phyloP scores from a whole-genome alignment of 2,329 filamentous ascomycete genomes.

The Aureobasidium uvarum region DNA sequence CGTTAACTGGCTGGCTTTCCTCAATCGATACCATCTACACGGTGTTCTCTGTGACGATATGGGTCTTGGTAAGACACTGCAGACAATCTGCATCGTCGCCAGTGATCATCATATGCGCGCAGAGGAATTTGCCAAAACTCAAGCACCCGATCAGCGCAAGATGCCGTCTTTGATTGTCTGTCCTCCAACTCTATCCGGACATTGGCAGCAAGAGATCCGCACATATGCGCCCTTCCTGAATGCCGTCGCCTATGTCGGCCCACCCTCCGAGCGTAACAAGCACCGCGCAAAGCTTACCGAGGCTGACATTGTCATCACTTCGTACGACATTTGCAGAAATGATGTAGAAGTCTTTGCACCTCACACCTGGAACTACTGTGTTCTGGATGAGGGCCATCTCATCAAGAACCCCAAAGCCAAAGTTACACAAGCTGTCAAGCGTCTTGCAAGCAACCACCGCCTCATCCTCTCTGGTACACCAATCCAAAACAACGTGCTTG shows the following conservation, averaged over 20 bases:
- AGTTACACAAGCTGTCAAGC: slow-evolving; percentile 89
- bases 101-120: slow-evolving; percentile 94
- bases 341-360: slow-evolving; percentile 81
- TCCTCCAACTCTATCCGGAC: slow-evolving; percentile 90
- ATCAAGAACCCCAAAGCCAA: slow-evolving; percentile 99
- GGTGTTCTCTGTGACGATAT: slow-evolving; percentile 99
- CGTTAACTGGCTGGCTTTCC: slow-evolving; percentile 97
- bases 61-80: slow-evolving; percentile 96
- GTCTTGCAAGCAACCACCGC: slow-evolving; percentile 84
- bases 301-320: slow-evolving; percentile 93
- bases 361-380: slow-evolving; percentile 94
- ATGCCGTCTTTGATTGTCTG: slow-evolving; percentile 93
- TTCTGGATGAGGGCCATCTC: slow-evolving; percentile 93
- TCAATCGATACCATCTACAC: slow-evolving; percentile 96
- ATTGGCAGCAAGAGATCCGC: slow-evolving; percentile 98
- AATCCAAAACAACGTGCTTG: slow-evolving; percentile 96
- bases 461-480: slow-evolving; percentile 95
- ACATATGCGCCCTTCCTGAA: slow-evolving; percentile 92
- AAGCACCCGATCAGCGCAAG: slow-evolving; percentile 71
- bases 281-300: slow-evolving; percentile 67
- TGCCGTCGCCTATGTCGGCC: slow-evolving; percentile 86
- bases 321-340: slow-evolving; percentile 96
- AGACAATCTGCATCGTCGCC: slow-evolving; percentile 96
- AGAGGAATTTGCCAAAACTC: slow-evolving; percentile 82
- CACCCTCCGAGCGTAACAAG: slow-evolving; percentile 73